Percentiles rank a stretch among this genome's conserved stretches.
These are phyloP conservation scores for Lepidium didymum DNA, from an alignment of 345 rosid genomes.

Conservation along the genomic window DNA sequence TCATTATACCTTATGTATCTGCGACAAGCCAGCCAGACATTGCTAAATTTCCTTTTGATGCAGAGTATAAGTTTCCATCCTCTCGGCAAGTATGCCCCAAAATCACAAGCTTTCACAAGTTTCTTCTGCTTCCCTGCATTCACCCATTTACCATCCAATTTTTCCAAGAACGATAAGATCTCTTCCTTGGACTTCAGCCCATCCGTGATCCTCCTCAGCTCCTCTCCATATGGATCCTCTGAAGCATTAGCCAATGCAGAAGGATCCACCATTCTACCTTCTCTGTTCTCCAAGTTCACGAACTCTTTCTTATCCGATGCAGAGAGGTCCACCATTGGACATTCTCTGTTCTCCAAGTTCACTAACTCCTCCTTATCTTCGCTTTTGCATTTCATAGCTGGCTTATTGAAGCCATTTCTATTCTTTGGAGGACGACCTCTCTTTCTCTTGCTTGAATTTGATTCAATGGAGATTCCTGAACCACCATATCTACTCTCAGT, in stretches of 20 bases:
- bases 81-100: constrained; percentile 44
- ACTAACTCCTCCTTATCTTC: constrained; percentile 5
- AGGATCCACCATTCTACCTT: constrained; percentile 28
- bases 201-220: constrained; percentile 47
- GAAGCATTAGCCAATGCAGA: constrained; percentile 5
- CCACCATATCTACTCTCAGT: constrained; percentile 1
- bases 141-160: constrained; percentile 60
- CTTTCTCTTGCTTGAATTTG: constrained; percentile 39
- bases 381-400: neutral
- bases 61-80: constrained; percentile 74
- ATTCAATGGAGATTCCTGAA: constrained; percentile 8
- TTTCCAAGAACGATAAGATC: constrained; percentile 44
- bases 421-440: constrained; percentile 60
- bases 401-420: neutral
- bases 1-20: constrained; percentile 58
- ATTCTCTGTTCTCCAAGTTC: constrained; percentile 26
- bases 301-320: neutral
- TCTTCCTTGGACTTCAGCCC: constrained; percentile 42
- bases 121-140: constrained; percentile 58
- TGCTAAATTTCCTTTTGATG: constrained; percentile 40
- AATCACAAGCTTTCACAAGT: constrained; percentile 46
- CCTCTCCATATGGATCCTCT: constrained; percentile 49
- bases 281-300: constrained; percentile 20
- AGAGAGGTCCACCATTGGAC: constrained; percentile 23
- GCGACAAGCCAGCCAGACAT: constrained; percentile 45